Evolutionary conservation across 2,329 filamentous ascomycete genomes (phyloP).

Genomic region (Sarocladium oryzae): DNA sequence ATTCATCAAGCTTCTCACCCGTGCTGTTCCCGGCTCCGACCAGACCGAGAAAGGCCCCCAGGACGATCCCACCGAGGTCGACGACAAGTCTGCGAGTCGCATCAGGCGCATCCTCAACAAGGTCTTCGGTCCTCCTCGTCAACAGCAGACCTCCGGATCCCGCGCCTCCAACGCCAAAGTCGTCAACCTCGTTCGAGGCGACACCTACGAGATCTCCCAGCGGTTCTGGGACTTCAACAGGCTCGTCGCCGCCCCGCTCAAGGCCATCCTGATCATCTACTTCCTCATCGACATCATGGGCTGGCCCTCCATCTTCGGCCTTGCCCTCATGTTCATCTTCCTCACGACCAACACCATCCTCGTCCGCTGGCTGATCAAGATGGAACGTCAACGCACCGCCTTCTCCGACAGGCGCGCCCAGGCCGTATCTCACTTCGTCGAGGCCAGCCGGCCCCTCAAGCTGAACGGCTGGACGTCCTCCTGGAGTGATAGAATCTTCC

Average conservation of each 20-base stretch:
- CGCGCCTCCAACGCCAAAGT: constrained; percentile 85
- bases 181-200: constrained; percentile 75
- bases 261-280: constrained; percentile 60
- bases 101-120: constrained; percentile 32
- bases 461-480: constrained; percentile 33
- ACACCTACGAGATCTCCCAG: constrained; percentile 77
- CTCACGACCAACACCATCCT: constrained; percentile 64
- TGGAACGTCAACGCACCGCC: constrained; percentile 63
- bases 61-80: constrained; percentile 10
- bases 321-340: constrained; percentile 61
- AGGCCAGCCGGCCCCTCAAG: constrained; percentile 65
- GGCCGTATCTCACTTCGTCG: constrained; percentile 77
- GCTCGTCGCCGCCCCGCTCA: constrained; percentile 70
- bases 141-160: constrained; percentile 16
- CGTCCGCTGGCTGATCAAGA: constrained; percentile 57
- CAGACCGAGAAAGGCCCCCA: constrained; percentile 27
- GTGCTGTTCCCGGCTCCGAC: constrained; percentile 32
- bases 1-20: constrained; percentile 31
- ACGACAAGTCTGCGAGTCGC: constrained; percentile 17
- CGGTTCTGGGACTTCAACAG: constrained; percentile 80
- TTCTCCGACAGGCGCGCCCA: constrained; percentile 76
- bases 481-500: constrained; percentile 29
- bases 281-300: constrained; percentile 70
- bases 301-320: constrained; percentile 68
- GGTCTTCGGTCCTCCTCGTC: constrained; percentile 33